A percentile compares a stretch with the other conserved stretches of the same genome.
These are phyloP conservation scores for Neurospora sp. DNA, from an alignment of 2,329 filamentous ascomycete species.

Conservation along the genomic window DNA sequence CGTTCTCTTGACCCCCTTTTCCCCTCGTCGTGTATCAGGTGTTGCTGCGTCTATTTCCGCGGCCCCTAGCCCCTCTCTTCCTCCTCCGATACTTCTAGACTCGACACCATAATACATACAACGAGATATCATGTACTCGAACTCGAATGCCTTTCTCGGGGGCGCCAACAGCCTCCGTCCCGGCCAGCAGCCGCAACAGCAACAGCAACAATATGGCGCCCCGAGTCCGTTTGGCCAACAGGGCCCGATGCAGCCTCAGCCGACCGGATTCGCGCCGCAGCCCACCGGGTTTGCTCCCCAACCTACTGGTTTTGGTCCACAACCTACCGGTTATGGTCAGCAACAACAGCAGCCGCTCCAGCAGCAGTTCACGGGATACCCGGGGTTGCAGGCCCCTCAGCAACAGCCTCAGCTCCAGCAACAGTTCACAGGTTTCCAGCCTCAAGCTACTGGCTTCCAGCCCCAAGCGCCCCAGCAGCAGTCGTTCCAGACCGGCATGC, in stretches of 20 bases:
- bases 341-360: slow-evolving; percentile 32
- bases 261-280: slow-evolving; percentile 31
- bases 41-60: not conserved
- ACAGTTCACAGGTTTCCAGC: slow-evolving; percentile 56
- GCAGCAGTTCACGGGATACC: slow-evolving; percentile 54
- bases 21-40: not conserved
- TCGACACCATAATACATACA: not conserved
- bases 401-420: slow-evolving; percentile 44
- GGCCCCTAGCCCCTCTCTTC: not conserved
- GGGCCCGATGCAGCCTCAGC: slow-evolving; percentile 37
- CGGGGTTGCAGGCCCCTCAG: slow-evolving; percentile 32
- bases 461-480: slow-evolving; percentile 43
- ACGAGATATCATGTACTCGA: slow-evolving; percentile 65
- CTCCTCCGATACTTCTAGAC: not conserved
- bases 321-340: slow-evolving; percentile 52
- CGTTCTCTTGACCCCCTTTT: not conserved
- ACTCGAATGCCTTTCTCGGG: slow-evolving; percentile 77
- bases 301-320: slow-evolving; percentile 51
- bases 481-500: slow-evolving; percentile 50
- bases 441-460: not conserved
- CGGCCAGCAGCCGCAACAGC: slow-evolving; percentile 35
- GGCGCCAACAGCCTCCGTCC: slow-evolving; percentile 67
- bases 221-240: slow-evolving; percentile 40
- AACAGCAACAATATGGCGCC: slow-evolving; percentile 35
- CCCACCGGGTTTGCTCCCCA: slow-evolving; percentile 49